A percentile compares a stretch with the other conserved stretches of the same genome.
These are phyloP conservation scores for Serendipita indica DNA, from an alignment of 768 basidiomycete genomes.

Conservation along the genomic window DNA sequence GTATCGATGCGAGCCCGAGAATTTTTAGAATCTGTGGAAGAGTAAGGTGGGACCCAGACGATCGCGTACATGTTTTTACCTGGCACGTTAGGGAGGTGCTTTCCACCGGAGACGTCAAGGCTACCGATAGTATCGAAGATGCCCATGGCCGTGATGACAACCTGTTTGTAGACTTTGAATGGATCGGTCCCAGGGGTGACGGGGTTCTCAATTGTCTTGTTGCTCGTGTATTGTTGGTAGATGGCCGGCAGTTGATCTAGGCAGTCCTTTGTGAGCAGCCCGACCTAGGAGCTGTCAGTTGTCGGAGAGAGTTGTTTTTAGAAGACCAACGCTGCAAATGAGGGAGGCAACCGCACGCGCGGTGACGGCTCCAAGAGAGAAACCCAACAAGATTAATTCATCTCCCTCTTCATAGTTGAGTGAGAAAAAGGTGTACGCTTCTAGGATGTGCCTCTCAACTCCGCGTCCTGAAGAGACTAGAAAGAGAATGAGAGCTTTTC, in stretches of 20 bases:
- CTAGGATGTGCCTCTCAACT: constrained; percentile 9
- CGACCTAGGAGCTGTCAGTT: not conserved
- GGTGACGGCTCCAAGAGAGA: constrained; percentile 16
- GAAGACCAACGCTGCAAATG: constrained; percentile 8
- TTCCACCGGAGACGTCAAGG: not conserved
- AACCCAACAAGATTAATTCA: constrained; percentile 15
- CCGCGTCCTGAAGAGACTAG: not conserved
- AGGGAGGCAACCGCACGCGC: constrained; percentile 14
- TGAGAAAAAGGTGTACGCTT: constrained; percentile 15
- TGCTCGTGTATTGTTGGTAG: not conserved
- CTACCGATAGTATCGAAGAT: constrained; percentile 19
- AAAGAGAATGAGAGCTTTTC: not conserved
- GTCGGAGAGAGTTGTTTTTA: not conserved
- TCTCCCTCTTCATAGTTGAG: constrained; percentile 13
- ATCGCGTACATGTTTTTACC: not conserved
- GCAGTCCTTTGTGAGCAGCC: not conserved
- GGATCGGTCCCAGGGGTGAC: too few relatives aligned
- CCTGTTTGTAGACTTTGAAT: not conserved
- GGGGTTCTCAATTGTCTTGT: not conserved
- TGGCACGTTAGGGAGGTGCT: too few relatives aligned
- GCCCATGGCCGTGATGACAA: constrained; percentile 11
- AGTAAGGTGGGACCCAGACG: not conserved
- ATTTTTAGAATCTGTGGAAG: not conserved
- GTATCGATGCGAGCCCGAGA: not conserved
- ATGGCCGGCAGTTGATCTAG: not conserved